Base-by-base conservation (phyloP, 306 rosid genomes). In the Astragalus glycyphyllos region DNA sequence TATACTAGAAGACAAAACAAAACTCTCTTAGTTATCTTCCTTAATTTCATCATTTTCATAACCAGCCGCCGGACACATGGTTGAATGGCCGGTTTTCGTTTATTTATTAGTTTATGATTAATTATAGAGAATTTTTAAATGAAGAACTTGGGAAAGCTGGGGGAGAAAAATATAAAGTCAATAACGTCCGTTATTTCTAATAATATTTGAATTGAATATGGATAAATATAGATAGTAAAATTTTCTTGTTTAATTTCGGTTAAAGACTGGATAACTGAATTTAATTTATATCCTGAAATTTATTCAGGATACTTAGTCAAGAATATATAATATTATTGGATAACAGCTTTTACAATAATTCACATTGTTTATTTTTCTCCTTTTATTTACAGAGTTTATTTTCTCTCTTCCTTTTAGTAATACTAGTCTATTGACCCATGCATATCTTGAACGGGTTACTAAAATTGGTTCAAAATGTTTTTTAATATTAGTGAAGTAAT, bases 41-140 rank as follows among this genome's bases (percentile, higher is more conserved):
- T 75, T 23, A 23, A 23, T 23, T 57, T 58, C 44, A 12, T 65
- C 13, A 15, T 48, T 68, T 47, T 57, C 8, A 65, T 78, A 46
- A 69, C 40, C 72, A 74, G 83, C 83, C 78, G 83, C 78, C 83
- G 34, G 83, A 15, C 51, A 78, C 80, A 64, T 82, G 75, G 72
- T 64, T 63, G 55, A 73, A 68, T 59, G 77, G 8, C 14, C 53
- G 65, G 63, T 50, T 71, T 81, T 34, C 14, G 69, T 15, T 54
- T 32, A 35, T 71, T n/a, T n/a, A n/a, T n/a, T n/a, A n/a, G n/a
- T n/a, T n/a, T n/a, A n/a, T n/a, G n/a, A n/a, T n/a, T n/a, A n/a
- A 42, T 50, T 11, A 16, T 32, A 75, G 35, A 34, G 4, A 60
- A 6, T 53, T 32, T 47, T 68, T 38, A 46, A 61, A 23, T 77